These are phyloP conservation scores for Citrus inodora DNA, from an alignment of 345 rosid genomes.

Conservation along the genomic window DNA sequence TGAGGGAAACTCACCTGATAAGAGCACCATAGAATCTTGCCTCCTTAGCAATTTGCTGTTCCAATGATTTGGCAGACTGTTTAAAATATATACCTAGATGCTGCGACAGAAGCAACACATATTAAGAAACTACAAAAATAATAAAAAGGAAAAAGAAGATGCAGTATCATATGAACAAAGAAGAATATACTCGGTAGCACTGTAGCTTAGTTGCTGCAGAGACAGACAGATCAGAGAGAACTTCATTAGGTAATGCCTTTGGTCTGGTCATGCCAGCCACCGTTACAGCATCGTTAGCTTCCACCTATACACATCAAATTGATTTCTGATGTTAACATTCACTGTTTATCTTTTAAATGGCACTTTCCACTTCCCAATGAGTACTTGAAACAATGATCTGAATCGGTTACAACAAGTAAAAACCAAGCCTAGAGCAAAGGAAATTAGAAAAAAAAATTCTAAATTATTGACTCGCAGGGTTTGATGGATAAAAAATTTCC, in stretches of 20 bases:
- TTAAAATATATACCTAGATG: slow-evolving; percentile 85
- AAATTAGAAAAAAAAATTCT: neutral
- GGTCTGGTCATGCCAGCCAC: slow-evolving; percentile 88
- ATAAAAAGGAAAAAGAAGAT: neutral
- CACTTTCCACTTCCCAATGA: neutral
- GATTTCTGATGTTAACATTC: neutral
- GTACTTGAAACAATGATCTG: neutral
- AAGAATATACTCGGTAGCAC: slow-evolving; percentile 61
- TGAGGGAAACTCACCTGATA: slow-evolving; percentile 53
- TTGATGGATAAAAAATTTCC: neutral
- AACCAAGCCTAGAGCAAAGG: neutral
- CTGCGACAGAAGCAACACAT: slow-evolving; percentile 35
- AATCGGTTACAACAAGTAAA: neutral
- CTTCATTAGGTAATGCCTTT: slow-evolving; percentile 65
- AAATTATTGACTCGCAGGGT: neutral
- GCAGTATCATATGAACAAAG: neutral
- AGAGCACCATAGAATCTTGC: slow-evolving; percentile 97
- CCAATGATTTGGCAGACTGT: slow-evolving; percentile 87
- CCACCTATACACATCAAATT: slow-evolving; percentile 47
- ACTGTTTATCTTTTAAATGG: neutral
- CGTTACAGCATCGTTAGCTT: slow-evolving; percentile 78
- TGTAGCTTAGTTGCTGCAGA: slow-evolving; percentile 91
- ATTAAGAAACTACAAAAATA: slow-evolving; percentile 6
- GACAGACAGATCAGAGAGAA: slow-evolving; percentile 75
- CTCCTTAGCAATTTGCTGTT: slow-evolving; percentile 75